Evolutionary conservation across 139 green algal species (phyloP).

Genomic region (Yamagishiella unicocca): DNA sequence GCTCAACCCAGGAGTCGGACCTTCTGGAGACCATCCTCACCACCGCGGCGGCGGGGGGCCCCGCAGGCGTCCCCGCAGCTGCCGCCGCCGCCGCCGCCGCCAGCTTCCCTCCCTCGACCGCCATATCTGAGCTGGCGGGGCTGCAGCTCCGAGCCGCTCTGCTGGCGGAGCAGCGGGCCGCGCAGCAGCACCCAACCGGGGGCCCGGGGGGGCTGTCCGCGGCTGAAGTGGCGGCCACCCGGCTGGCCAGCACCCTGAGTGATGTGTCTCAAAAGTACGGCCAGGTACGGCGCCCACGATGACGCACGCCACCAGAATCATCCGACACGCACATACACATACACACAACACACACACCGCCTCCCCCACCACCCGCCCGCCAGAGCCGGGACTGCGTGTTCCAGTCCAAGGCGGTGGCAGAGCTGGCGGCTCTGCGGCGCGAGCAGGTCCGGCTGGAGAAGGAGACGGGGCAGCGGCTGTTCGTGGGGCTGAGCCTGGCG

Average conservation of each 20-base stretch:
- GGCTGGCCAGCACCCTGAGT: slow-evolving; percentile 7
- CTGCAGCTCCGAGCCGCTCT: slow-evolving; percentile 20
- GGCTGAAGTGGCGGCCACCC: slow-evolving; percentile 24
- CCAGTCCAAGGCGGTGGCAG: slow-evolving; percentile 62
- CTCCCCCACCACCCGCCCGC: background rate
- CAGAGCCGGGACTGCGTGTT: slow-evolving; percentile 71
- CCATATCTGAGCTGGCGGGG: slow-evolving; percentile 35
- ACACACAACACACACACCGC: no score
- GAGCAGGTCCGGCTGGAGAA: slow-evolving; percentile 74
- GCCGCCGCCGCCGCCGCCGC: slow-evolving; percentile 13
- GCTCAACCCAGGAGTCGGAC: slow-evolving; percentile 68
- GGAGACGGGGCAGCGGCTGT: slow-evolving; percentile 74
- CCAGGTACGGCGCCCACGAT: slow-evolving; percentile 32
- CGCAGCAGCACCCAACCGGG: background rate
- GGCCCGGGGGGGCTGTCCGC: background rate
- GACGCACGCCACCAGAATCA: no score
- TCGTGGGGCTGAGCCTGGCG: slow-evolving; percentile 71
- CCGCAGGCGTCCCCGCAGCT: background rate
- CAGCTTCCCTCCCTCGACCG: background rate
- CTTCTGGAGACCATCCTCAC: slow-evolving; percentile 71
- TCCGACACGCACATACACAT: no score
- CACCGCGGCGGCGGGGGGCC: background rate
- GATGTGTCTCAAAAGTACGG: slow-evolving; percentile 52
- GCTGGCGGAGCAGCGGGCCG: background rate
- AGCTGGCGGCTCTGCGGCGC: slow-evolving; percentile 63